Evolutionary conservation across 75 land plant species (phyloP).

Genomic region (Isoetes taiwanensis): DNA sequence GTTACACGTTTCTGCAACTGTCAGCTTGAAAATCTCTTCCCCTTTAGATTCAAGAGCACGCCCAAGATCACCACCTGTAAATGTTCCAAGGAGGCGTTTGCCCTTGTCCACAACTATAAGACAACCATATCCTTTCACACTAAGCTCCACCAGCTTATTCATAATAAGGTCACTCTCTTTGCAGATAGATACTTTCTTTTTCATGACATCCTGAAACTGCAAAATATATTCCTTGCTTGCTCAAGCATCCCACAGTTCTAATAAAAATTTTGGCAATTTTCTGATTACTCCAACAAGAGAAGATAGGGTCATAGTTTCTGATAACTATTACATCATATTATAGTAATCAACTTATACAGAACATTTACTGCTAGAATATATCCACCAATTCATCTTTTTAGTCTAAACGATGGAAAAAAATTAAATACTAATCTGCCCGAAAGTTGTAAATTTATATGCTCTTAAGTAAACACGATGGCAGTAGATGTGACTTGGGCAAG

Average conservation of each 20-base stretch:
- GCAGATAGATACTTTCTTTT: not conserved
- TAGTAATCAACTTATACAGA: too few relatives aligned
- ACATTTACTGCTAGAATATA: not conserved
- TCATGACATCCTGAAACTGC: conserved; percentile 1
- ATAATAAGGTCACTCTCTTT: conserved; percentile 1
- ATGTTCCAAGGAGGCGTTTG: not conserved
- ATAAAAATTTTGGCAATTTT: too few relatives aligned
- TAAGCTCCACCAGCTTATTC: not conserved
- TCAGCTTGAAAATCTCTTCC: conserved; percentile 5
- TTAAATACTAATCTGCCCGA: too few relatives aligned
- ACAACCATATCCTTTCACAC: conserved; percentile 1
- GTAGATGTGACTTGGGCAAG: conserved; percentile 4
- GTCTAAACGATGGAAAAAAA: too few relatives aligned
- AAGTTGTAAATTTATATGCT: too few relatives aligned
- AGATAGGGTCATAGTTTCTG: too few relatives aligned
- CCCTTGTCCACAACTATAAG: not conserved
- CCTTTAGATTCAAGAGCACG: conserved; percentile 1
- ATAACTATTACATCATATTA: too few relatives aligned
- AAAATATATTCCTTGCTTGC: not conserved
- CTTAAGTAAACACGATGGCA: too few relatives aligned
- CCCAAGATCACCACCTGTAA: conserved; percentile 1
- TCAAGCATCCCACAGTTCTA: not conserved
- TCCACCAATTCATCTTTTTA: not conserved
- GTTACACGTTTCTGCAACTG: conserved; percentile 5
- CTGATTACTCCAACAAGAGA: not conserved